A percentile compares a stretch with the other conserved stretches of the same genome.
Conservation (phyloP, 306 rosid genomes). For the Cucurbita moschata region DNA sequence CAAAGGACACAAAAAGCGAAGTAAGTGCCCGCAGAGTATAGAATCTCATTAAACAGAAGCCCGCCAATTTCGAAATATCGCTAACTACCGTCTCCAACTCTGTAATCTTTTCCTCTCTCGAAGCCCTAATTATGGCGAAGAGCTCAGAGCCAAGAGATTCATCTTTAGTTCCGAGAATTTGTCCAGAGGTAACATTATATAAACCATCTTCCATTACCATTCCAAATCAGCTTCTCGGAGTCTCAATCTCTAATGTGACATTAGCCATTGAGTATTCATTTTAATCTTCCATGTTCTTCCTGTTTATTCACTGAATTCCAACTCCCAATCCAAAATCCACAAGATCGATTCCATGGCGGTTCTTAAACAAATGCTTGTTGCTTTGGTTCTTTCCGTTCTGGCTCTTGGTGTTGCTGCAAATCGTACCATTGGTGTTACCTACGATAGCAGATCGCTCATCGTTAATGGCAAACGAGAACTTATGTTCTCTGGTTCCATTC, state of each 20-base stretch:
- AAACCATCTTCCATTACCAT: not conserved
- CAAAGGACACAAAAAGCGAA: not conserved
- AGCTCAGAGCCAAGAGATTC: not conserved
- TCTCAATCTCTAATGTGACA: not conserved
- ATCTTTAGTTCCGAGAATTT: not conserved
- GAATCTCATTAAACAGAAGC: not conserved
- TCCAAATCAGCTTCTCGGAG: not conserved
- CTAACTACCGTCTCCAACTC: no score
- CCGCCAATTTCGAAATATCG: slow-evolving; percentile 4
- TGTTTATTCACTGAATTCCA: not conserved
- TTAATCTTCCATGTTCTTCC: not conserved
- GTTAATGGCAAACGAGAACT: slow-evolving; percentile 55
- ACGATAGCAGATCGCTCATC: slow-evolving; percentile 46
- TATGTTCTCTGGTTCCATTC: slow-evolving; percentile 73
- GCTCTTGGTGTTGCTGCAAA: not conserved
- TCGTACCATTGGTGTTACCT: slow-evolving; percentile 28
- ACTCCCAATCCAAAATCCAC: no score
- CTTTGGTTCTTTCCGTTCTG: not conserved
- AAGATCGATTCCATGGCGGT: not conserved
- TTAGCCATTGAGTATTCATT: not conserved
- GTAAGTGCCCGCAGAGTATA: not conserved
- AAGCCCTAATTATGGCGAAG: not conserved
- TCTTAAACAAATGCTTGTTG: not conserved
- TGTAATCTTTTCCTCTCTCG: no score
- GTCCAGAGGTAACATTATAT: not conserved